Evolutionary conservation across 192 early-diverging fungal genomes (phyloP).

Genomic region (Linnemannia exigua): DNA sequence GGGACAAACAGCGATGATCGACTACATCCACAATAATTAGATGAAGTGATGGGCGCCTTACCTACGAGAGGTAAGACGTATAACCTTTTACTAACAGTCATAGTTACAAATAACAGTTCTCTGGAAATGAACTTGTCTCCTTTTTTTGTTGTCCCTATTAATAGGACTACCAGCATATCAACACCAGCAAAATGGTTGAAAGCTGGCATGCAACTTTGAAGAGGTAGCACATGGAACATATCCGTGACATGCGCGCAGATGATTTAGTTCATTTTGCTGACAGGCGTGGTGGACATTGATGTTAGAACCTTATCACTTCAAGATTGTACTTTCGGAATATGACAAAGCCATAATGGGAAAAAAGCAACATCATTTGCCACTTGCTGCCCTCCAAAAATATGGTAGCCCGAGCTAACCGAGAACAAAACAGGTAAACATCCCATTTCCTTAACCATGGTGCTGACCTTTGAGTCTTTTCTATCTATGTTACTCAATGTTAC

Average conservation of each 20-base stretch:
- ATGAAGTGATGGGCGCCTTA: too few relatives aligned
- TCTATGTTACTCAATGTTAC: neutral
- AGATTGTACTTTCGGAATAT: conserved; percentile 16
- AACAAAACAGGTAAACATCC: neutral
- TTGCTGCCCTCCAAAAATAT: neutral
- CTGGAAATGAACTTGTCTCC: too few relatives aligned
- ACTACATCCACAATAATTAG: too few relatives aligned
- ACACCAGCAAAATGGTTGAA: conserved; percentile 26
- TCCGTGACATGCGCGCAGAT: conserved; percentile 18
- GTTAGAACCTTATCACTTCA: conserved; percentile 16
- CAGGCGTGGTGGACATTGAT: conserved; percentile 27
- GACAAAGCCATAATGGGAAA: neutral
- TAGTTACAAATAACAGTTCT: too few relatives aligned
- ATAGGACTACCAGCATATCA: conserved; percentile 16
- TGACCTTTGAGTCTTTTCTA: neutral
- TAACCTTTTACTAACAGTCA: too few relatives aligned
- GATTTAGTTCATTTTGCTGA: conserved; percentile 14
- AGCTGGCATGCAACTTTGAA: conserved; percentile 32
- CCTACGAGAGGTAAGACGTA: too few relatives aligned
- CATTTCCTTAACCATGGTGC: too few relatives aligned
- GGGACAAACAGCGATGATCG: too few relatives aligned
- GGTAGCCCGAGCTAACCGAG: neutral
- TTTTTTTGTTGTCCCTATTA: neutral
- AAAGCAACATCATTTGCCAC: conserved; percentile 9
- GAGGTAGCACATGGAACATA: conserved; percentile 14